A percentile compares a stretch with the other conserved stretches of the same genome.
phyloP scores from a whole-genome alignment of 2,329 filamentous ascomycete genomes.

The Penicillium sp. region DNA sequence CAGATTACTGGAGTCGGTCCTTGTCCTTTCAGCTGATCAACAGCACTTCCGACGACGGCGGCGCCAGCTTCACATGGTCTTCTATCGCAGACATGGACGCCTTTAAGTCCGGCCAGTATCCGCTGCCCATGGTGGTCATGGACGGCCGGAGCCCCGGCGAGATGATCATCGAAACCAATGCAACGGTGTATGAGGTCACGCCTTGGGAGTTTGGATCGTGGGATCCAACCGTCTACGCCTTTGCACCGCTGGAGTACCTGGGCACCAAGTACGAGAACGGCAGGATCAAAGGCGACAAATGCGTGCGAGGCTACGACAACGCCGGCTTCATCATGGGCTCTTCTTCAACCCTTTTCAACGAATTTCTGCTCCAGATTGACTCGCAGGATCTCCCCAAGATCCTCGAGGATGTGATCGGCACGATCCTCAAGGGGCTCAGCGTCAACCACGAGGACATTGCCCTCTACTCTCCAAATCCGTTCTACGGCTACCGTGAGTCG shows the following conservation, averaged over 20 bases:
- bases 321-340: slow-evolving; percentile 83
- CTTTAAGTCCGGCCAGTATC: slow-evolving; percentile 65
- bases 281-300: slow-evolving; percentile 57
- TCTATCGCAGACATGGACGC: slow-evolving; percentile 67
- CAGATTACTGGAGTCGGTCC: slow-evolving; percentile 62
- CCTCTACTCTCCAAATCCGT: slow-evolving; percentile 75
- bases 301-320: slow-evolving; percentile 80
- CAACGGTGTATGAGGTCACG: slow-evolving; percentile 76
- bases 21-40: slow-evolving; percentile 83
- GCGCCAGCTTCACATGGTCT: slow-evolving; percentile 77
- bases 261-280: slow-evolving; percentile 73
- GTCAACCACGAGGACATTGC: slow-evolving; percentile 64
- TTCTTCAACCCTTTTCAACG: slow-evolving; percentile 81
- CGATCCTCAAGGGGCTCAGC: slow-evolving; percentile 56
- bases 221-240: slow-evolving; percentile 72
- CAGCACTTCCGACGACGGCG: slow-evolving; percentile 65
- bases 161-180: slow-evolving; percentile 66
- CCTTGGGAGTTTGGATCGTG: slow-evolving; percentile 78
- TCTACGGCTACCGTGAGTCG: slow-evolving; percentile 63
- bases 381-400: slow-evolving; percentile 52
- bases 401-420: slow-evolving; percentile 57
- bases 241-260: slow-evolving; percentile 70
- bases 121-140: slow-evolving; percentile 73
- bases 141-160: slow-evolving; percentile 68
- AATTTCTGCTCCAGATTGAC: slow-evolving; percentile 69